These are phyloP conservation scores for Ceratonia siliqua DNA, from an alignment of 306 rosid species.

Conservation along the genomic window DNA sequence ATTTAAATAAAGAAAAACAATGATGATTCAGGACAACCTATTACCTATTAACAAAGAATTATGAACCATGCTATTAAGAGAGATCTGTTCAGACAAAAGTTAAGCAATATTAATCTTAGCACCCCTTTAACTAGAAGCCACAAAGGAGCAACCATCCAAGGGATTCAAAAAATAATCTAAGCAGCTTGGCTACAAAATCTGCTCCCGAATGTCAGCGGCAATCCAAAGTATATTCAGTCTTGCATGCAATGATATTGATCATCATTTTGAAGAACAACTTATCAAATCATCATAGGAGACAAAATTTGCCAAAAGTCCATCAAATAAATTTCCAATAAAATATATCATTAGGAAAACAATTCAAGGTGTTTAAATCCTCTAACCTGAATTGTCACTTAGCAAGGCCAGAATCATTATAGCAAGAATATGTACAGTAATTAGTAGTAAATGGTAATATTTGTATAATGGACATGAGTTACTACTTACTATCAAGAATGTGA, in stretches of 20 bases:
- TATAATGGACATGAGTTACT: slow-evolving; percentile 24
- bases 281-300: background rate
- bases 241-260: background rate
- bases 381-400: slow-evolving; percentile 6
- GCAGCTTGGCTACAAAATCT: background rate
- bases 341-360: slow-evolving; percentile 13
- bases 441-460: background rate
- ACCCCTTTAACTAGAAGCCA: background rate
- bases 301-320: background rate
- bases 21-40: slow-evolving; percentile 6
- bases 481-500: slow-evolving; percentile 17
- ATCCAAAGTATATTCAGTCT: background rate
- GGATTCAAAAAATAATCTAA: background rate
- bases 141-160: slow-evolving; percentile 22
- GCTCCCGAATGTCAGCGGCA: background rate
- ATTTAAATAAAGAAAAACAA: slow-evolving; percentile 18
- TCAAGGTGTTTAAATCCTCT: background rate
- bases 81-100: slow-evolving; percentile 14
- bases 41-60: background rate
- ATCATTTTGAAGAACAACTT: slow-evolving; percentile 14
- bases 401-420: background rate
- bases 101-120: background rate
- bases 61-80: slow-evolving; percentile 2
- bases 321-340: slow-evolving; percentile 14
- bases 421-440: background rate